Conservation (phyloP, 768 basidiomycete species). For the Hericium rajendrae region DNA sequence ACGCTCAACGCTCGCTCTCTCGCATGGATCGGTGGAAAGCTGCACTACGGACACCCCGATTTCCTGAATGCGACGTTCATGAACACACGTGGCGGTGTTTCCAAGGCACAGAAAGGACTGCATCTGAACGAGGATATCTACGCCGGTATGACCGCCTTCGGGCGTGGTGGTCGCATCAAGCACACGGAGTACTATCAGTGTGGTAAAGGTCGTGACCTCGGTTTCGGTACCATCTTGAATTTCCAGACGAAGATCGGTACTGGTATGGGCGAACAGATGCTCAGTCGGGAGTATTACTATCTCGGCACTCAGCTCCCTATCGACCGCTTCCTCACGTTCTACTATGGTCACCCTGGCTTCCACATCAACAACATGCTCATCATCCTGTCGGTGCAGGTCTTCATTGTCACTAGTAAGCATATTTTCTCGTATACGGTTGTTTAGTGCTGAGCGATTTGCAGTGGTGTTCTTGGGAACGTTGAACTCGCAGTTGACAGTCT, state of each 20-base stretch:
- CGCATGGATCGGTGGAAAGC: constrained; percentile 96
- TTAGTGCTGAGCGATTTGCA: constrained; percentile 23
- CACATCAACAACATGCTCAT: constrained; percentile 99
- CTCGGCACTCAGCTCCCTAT: constrained; percentile 95
- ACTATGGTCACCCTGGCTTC: constrained; percentile 99
- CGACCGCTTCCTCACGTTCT: constrained; percentile 98
- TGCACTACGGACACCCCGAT: constrained; percentile 99
- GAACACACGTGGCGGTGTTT: constrained; percentile 96
- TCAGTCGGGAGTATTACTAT: constrained; percentile 98
- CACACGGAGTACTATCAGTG: constrained; percentile 99
- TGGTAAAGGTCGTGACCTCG: constrained; percentile 96
- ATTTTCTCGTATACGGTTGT: neutral
- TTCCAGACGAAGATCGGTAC: constrained; percentile 99
- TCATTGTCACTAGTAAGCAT: constrained; percentile 79
- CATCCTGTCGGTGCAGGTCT: constrained; percentile 92
- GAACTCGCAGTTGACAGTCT: constrained; percentile 71
- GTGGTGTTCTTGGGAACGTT: constrained; percentile 95
- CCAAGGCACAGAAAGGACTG: constrained; percentile 98
- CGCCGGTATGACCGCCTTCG: constrained; percentile 97
- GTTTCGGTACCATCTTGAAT: constrained; percentile 97
- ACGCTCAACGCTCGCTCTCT: constrained; percentile 92
- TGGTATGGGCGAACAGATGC: constrained; percentile 99
- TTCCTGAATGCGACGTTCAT: constrained; percentile 97
- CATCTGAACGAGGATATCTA: constrained; percentile 99
- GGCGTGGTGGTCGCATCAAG: constrained; percentile 94